These are phyloP conservation scores for Paraphoma sp. DNA, from an alignment of 2,329 filamentous ascomycete genomes.

Conservation along the genomic window DNA sequence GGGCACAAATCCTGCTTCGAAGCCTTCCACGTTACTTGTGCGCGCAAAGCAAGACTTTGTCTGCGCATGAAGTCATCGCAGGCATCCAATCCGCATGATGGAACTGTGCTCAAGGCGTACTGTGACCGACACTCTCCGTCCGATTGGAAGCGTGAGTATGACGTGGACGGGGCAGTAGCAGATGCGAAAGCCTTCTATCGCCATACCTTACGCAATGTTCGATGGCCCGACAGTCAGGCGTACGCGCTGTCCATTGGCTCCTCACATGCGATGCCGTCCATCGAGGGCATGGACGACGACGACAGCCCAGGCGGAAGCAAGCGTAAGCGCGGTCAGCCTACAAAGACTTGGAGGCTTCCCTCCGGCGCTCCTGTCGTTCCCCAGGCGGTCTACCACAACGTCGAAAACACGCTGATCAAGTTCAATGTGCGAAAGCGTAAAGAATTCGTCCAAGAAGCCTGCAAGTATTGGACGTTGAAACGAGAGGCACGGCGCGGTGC, in stretches of 20 bases:
- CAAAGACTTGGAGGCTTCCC: conserved; percentile 87
- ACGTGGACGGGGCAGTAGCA: conserved; percentile 78
- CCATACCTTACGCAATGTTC: conserved; percentile 82
- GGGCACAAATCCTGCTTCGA: conserved; percentile 97
- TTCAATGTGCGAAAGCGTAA: conserved; percentile 88
- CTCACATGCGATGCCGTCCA: conserved; percentile 63
- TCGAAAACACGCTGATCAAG: conserved; percentile 81
- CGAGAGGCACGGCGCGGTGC: conserved; percentile 90
- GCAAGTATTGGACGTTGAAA: conserved; percentile 98
- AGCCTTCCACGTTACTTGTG: conserved; percentile 97
- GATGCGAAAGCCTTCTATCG: conserved; percentile 91
- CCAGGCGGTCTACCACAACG: conserved; percentile 82
- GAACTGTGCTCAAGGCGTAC: conserved; percentile 87
- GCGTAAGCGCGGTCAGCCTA: conserved; percentile 59
- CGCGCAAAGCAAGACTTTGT: conserved; percentile 83
- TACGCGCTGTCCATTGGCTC: conserved; percentile 83
- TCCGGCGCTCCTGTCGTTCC: conserved; percentile 96
- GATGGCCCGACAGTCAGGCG: conserved; percentile 91
- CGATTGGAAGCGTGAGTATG: conserved; percentile 87
- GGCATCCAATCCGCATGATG: conserved; percentile 77
- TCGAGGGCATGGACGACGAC: conserved; percentile 55
- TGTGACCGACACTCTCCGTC: conserved; percentile 93
- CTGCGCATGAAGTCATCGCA: conserved; percentile 96
- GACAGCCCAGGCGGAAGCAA: conserved; percentile 65
- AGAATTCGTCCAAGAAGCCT: conserved; percentile 90